A percentile compares a stretch with the other conserved stretches of the same genome.
These are phyloP conservation scores for Silene latifolia DNA, from an alignment of 148 eudicot genomes.

Conservation along the genomic window DNA sequence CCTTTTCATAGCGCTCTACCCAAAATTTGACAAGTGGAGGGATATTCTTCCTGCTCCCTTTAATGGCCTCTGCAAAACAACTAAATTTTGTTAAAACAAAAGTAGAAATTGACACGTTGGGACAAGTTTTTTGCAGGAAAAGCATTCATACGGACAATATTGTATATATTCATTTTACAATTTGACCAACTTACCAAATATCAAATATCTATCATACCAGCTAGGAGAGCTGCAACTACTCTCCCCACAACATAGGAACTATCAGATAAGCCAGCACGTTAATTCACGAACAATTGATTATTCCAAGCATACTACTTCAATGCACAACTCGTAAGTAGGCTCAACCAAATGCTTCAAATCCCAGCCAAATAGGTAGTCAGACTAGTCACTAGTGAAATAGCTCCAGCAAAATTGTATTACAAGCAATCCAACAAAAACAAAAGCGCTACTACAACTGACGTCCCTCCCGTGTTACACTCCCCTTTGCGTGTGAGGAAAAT, in stretches of 20 bases:
- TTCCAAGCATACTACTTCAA: not conserved
- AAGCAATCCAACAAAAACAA: not conserved
- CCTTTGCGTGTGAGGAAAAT: not conserved
- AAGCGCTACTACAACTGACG: not conserved
- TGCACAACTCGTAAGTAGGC: not conserved
- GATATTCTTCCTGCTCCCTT: conserved; percentile 68
- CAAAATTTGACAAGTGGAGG: conserved; percentile 66
- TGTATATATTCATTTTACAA: not conserved
- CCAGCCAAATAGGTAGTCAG: not conserved
- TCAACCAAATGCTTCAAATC: not conserved
- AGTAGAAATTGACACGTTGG: not conserved
- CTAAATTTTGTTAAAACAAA: conserved; percentile 4
- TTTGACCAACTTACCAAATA: not conserved
- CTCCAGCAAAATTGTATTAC: not conserved
- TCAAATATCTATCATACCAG: not conserved
- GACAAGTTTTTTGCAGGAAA: not conserved
- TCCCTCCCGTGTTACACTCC: not conserved
- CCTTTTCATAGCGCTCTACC: conserved; percentile 86
- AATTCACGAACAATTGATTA: not conserved
- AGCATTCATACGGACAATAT: not conserved
- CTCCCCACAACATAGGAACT: not conserved
- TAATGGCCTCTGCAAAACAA: conserved; percentile 60
- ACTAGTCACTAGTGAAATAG: not conserved
- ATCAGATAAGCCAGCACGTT: not conserved
- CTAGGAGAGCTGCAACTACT: not conserved